Percentiles rank a stretch among this genome's conserved stretches.
These are phyloP conservation scores for Paramecium tetraurelia DNA, from an alignment of 73 alveolate species.

Conservation along the genomic window DNA sequence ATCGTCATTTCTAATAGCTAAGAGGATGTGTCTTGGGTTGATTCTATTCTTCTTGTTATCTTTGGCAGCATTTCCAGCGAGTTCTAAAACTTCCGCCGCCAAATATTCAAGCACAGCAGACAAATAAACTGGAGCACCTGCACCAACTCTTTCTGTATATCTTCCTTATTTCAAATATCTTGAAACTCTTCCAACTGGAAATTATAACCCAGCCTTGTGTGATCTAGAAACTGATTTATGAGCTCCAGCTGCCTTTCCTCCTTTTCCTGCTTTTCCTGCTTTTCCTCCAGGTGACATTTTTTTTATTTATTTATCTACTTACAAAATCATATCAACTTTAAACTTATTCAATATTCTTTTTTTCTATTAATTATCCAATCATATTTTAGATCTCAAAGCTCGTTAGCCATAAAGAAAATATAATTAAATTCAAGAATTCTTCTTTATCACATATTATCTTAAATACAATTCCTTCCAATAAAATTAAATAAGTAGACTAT, in stretches of 20 bases:
- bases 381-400: neutral
- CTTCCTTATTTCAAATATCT: constrained; percentile 79
- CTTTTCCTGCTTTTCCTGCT: constrained; percentile 46
- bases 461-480: neutral
- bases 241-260: constrained; percentile 82
- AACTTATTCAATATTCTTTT: neutral
- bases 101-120: constrained; percentile 86
- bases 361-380: neutral
- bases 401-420: neutral
- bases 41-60: constrained; percentile 76
- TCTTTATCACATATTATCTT: neutral
- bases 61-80: constrained; percentile 83
- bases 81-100: constrained; percentile 80
- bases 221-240: constrained; percentile 72
- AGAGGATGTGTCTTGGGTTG: constrained; percentile 76
- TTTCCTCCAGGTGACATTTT: neutral
- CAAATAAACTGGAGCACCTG: constrained; percentile 87
- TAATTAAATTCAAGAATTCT: neutral
- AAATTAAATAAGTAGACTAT: too few relatives aligned
- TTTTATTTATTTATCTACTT: neutral
- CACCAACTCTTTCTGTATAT: constrained; percentile 90
- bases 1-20: constrained; percentile 77
- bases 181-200: constrained; percentile 90
- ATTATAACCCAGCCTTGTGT: constrained; percentile 85
- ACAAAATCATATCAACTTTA: neutral